Percentiles rank a stretch among this genome's conserved stretches.
These are phyloP conservation scores for Phialocephala subalpina DNA, from an alignment of 2,329 filamentous ascomycete species.

Conservation along the genomic window DNA sequence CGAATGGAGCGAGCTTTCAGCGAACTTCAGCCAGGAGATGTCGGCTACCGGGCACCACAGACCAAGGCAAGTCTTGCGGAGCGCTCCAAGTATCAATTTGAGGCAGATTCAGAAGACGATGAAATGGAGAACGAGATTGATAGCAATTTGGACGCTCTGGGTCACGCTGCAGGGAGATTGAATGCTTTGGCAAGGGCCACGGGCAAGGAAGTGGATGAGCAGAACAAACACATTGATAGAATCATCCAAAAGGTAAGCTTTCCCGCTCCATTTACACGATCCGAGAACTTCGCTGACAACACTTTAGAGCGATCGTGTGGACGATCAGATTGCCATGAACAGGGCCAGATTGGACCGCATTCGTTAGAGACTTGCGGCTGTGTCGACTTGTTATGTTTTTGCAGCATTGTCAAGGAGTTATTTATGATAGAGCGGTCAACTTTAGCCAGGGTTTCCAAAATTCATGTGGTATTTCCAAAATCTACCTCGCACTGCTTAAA, in stretches of 20 bases:
- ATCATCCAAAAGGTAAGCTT: conserved; percentile 77
- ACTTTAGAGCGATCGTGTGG: conserved; percentile 78
- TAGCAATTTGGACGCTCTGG: conserved; percentile 66
- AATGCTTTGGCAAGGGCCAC: conserved; percentile 79
- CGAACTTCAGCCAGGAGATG: conserved; percentile 48
- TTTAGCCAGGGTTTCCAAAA: neutral
- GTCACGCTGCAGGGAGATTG: conserved; percentile 70
- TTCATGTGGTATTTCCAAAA: neutral
- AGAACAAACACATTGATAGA: conserved; percentile 80
- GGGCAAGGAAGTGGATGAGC: conserved; percentile 75
- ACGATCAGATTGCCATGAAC: conserved; percentile 83
- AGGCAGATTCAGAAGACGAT: conserved; percentile 56
- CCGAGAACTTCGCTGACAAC: conserved; percentile 4
- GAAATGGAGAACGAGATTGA: conserved; percentile 76
- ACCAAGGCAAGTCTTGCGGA: conserved; percentile 59
- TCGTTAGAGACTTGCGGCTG: conserved; percentile 26
- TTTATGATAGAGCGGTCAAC: conserved; percentile 15
- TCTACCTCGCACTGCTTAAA: conserved; percentile 40
- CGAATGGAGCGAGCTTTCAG: conserved; percentile 61
- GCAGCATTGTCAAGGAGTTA: conserved; percentile 24
- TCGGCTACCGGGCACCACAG: conserved; percentile 38
- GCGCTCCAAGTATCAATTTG: conserved; percentile 78
- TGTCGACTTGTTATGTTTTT: neutral
- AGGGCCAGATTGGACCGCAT: conserved; percentile 56
- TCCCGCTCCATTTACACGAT: conserved; percentile 7